Base-by-base conservation (phyloP, 2,329 filamentous ascomycete genomes). In the Fusarium sp. region DNA sequence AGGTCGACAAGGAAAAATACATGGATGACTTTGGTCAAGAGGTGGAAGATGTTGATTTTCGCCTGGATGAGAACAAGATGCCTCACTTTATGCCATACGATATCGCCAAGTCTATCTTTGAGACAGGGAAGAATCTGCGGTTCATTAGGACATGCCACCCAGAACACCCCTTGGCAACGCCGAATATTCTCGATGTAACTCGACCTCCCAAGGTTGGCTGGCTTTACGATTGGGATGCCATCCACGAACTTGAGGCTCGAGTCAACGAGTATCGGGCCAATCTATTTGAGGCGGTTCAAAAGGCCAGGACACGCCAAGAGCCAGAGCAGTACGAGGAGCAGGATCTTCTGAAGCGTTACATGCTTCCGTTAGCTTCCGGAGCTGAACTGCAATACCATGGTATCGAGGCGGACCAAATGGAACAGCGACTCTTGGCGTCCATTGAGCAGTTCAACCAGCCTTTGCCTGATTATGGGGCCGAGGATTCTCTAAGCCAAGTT, bases 51-150 rank as follows among this genome's bases (percentile, higher is more conserved):
- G 79, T 87, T 2, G 90, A 93, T 70, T 94, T 90, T 74, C 82
- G 90, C 7, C 87, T 95, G 35, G 90, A 93, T 69, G 85, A 86
- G 25, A 85, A 88, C 32, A 89, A 89, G 71, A 90, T 97, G 83
- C 94, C 94, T 0, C 85, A 87, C 2, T 97, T 97, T 74, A 86
- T 97, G 52, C 88, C 91, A 0, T 81, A 85, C 6, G 94, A 97
- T 66, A 89, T 95, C 73, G 91, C 90, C 4, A 87, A 89, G 60
- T 85, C 87, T 6, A 90, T 97, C n/a, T 95, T 96, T 73, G 94
- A 97, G 79, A 93, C 92, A 4, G 95, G 94, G 5, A 90, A 89
- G 76, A 96, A 93, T 79, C 82, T 97, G 57, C 90, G 93, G 9
- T 91, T 97, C 63, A 86, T 97, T 57, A 89, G 91, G 75, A 84